phyloP scores from a whole-genome alignment of 2,329 filamentous ascomycete species.

The Sclerotinia trifoliorum region DNA sequence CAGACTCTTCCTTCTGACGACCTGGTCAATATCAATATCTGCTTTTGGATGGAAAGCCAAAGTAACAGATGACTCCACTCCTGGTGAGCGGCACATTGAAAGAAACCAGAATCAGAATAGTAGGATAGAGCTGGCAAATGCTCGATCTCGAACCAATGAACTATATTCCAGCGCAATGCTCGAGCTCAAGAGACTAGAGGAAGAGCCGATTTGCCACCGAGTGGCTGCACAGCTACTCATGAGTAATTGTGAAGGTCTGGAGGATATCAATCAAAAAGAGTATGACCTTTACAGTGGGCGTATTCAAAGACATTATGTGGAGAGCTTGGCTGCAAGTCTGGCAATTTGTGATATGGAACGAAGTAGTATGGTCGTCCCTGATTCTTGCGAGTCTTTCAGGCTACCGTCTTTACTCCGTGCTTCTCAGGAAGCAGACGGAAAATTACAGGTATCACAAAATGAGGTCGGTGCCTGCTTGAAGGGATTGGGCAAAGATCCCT shows the following conservation, averaged over 20 bases:
- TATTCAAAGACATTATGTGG: constrained; percentile 48
- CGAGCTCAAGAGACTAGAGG: constrained; percentile 37
- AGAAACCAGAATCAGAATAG: constrained; percentile 17
- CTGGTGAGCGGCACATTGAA: neutral
- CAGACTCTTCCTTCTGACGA: neutral
- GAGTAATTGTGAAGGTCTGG: constrained; percentile 39
- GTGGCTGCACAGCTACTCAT: constrained; percentile 39
- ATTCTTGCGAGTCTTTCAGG: constrained; percentile 49
- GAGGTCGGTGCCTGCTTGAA: constrained; percentile 51
- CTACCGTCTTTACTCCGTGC: constrained; percentile 40
- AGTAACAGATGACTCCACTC: constrained; percentile 10
- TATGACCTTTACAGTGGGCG: constrained; percentile 35
- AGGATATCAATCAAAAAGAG: constrained; percentile 35
- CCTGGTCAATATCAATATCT: constrained; percentile 5
- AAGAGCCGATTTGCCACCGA: constrained; percentile 39
- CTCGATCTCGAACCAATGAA: constrained; percentile 31
- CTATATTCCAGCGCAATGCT: constrained; percentile 39
- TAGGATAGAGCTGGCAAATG: constrained; percentile 30
- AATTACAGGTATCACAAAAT: constrained; percentile 33
- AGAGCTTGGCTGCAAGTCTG: constrained; percentile 59
- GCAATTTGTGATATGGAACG: constrained; percentile 62
- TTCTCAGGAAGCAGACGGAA: constrained; percentile 40
- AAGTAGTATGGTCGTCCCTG: constrained; percentile 50
- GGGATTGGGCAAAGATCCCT: constrained; percentile 52
- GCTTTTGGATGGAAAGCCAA: constrained; percentile 19